Evolutionary conservation across 2,329 filamentous ascomycete species (phyloP).

Genomic region (Helicocarpus griseus): DNA sequence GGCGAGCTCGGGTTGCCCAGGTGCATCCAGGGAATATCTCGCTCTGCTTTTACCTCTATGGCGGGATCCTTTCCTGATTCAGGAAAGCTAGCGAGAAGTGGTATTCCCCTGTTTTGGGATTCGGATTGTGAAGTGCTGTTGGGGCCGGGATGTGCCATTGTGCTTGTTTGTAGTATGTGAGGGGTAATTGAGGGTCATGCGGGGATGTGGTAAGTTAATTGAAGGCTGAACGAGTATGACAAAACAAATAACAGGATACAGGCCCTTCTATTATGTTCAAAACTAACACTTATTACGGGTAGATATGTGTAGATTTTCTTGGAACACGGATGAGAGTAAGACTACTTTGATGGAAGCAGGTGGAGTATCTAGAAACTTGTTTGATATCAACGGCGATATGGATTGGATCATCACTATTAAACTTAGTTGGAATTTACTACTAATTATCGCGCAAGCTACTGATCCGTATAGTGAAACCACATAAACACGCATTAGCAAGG

Average conservation of each 20-base stretch:
- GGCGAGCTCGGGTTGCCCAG: conserved; percentile 15
- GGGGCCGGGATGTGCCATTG: conserved; percentile 1
- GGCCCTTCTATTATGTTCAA: too few relatives aligned
- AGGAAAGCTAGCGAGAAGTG: neutral
- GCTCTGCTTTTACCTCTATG: neutral
- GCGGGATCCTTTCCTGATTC: neutral
- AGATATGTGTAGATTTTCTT: neutral
- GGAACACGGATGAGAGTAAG: too few relatives aligned
- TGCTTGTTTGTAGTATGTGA: neutral
- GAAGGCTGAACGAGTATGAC: neutral
- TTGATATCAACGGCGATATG: too few relatives aligned
- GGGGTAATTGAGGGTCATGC: neutral
- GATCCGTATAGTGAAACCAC: too few relatives aligned
- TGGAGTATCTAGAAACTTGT: too few relatives aligned
- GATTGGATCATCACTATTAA: too few relatives aligned
- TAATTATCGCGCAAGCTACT: too few relatives aligned
- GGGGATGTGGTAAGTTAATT: neutral
- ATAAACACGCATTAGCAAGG: too few relatives aligned
- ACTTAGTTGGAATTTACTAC: too few relatives aligned
- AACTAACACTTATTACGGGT: neutral
- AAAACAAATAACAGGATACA: too few relatives aligned
- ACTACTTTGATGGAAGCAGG: too few relatives aligned
- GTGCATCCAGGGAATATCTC: conserved; percentile 17
- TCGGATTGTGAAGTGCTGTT: neutral
- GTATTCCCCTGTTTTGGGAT: neutral